Evolutionary conservation across 768 basidiomycete species (phyloP).

Genomic region (Xerocomellus intermedius): DNA sequence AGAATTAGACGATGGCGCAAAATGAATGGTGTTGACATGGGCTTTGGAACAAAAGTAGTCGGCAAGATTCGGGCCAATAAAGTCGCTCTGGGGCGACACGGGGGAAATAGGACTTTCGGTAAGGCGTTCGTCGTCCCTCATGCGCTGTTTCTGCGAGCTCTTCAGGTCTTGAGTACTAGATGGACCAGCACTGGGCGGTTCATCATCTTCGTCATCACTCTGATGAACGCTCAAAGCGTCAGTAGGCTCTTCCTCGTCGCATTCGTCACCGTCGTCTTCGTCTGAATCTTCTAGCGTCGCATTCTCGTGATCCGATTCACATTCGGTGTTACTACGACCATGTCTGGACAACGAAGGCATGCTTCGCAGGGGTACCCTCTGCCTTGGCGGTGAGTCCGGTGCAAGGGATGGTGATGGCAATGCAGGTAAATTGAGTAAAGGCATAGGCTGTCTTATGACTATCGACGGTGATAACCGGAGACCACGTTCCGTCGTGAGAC

Average conservation of each 20-base stretch:
- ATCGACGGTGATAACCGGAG: conserved; percentile 47
- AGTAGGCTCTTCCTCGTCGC: conserved; percentile 34
- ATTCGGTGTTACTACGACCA: conserved; percentile 28
- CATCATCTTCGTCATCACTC: conserved; percentile 38
- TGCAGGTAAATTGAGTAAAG: conserved; percentile 50
- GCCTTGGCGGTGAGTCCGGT: conserved; percentile 10
- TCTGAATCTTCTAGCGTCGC: conserved; percentile 30
- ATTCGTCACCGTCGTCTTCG: conserved; percentile 35
- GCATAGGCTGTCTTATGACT: conserved; percentile 43
- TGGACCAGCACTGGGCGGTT: conserved; percentile 22
- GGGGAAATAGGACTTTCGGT: conserved; percentile 3
- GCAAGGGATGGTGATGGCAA: conserved; percentile 35
- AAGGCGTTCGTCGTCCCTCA: background rate
- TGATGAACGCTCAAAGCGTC: conserved; percentile 36
- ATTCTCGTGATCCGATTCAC: conserved; percentile 21
- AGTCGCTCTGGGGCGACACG: background rate
- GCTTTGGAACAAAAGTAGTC: conserved; percentile 10
- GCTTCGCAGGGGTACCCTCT: conserved; percentile 40
- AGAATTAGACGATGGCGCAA: conserved; percentile 7
- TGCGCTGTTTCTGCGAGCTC: conserved; percentile 12
- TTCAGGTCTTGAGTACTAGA: conserved; percentile 7
- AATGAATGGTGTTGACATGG: conserved; percentile 2
- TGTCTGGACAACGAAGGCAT: conserved; percentile 54
- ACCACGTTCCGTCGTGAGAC: conserved; percentile 34
- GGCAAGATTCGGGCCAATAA: background rate